These are phyloP conservation scores for Yarrowia osloensis DNA, from an alignment of 805 yeast species.

Conservation along the genomic window DNA sequence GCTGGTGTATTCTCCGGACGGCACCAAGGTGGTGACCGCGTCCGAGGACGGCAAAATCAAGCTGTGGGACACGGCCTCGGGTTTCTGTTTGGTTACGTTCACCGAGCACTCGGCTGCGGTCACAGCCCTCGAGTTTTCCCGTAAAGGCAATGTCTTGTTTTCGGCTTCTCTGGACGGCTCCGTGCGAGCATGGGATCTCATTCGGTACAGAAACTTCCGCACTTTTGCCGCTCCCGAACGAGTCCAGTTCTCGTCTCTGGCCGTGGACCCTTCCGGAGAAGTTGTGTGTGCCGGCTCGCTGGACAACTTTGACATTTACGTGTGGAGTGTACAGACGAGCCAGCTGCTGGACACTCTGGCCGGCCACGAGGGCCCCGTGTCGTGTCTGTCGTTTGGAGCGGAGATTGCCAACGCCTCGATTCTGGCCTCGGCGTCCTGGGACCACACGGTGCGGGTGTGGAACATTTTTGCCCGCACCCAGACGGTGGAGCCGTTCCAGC, in stretches of 20 bases:
- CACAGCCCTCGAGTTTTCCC: slow-evolving; percentile 83
- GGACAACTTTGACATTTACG: slow-evolving; percentile 85
- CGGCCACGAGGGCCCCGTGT: slow-evolving; percentile 96
- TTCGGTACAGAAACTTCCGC: slow-evolving; percentile 89
- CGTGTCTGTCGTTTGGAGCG: slow-evolving; percentile 79
- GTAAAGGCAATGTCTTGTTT: slow-evolving; percentile 85
- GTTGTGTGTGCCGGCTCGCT: slow-evolving; percentile 92
- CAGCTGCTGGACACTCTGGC: slow-evolving; percentile 82
- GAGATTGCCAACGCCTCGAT: slow-evolving; percentile 59
- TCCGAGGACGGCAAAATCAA: slow-evolving; percentile 96
- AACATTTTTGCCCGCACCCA: slow-evolving; percentile 84
- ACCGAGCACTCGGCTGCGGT: slow-evolving; percentile 89
- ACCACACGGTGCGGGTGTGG: slow-evolving; percentile 92
- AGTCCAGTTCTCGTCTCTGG: slow-evolving; percentile 81
- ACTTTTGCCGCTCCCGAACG: slow-evolving; percentile 91
- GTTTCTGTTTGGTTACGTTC: slow-evolving; percentile 90
- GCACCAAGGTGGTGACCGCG: slow-evolving; percentile 87
- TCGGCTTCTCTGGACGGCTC: slow-evolving; percentile 95
- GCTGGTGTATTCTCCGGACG: slow-evolving; percentile 90
- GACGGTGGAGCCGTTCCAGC: slow-evolving; percentile 86
- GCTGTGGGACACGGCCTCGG: slow-evolving; percentile 92
- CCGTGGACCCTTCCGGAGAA: slow-evolving; percentile 97
- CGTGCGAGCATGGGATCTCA: slow-evolving; percentile 93
- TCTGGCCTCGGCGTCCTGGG: slow-evolving; percentile 95
- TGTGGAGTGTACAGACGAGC: slow-evolving; percentile 97